phyloP scores from a whole-genome alignment of 805 yeast genomes.

The Metschnikowia proteae region DNA sequence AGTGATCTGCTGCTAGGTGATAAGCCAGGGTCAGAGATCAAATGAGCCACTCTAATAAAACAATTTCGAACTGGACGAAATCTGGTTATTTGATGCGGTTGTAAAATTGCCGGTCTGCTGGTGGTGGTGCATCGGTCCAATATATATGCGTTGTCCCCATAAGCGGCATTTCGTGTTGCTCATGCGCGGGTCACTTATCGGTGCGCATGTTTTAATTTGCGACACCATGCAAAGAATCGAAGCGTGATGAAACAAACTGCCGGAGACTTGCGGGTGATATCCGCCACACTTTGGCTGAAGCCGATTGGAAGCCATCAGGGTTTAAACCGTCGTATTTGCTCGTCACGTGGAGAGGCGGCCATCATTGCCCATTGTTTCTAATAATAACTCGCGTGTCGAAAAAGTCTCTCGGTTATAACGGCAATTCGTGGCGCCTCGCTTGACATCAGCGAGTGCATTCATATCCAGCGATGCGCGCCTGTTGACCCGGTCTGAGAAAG shows the following conservation, averaged over 20 bases:
- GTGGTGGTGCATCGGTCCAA: not conserved
- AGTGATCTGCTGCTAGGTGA: too few relatives aligned
- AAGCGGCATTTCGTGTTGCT: not conserved
- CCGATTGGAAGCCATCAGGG: too few relatives aligned
- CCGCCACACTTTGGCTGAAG: too few relatives aligned
- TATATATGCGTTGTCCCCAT: not conserved
- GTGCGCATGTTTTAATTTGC: not conserved
- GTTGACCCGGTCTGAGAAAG: not conserved
- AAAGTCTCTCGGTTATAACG: not conserved
- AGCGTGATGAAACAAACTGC: too few relatives aligned
- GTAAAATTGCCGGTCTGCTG: not conserved
- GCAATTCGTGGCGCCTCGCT: not conserved
- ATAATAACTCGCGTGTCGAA: not conserved
- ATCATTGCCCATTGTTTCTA: too few relatives aligned
- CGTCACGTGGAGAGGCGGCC: too few relatives aligned
- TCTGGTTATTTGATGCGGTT: too few relatives aligned
- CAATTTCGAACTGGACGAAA: too few relatives aligned
- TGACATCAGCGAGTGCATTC: not conserved
- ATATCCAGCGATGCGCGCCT: not conserved
- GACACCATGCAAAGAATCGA: not conserved
- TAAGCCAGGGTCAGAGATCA: too few relatives aligned
- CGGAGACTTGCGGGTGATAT: too few relatives aligned
- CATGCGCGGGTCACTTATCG: conserved; percentile 1
- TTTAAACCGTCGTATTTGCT: too few relatives aligned
- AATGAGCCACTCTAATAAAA: too few relatives aligned